Conservation (phyloP, 2,329 filamentous ascomycete species). For the Fusarium bactridioides region DNA sequence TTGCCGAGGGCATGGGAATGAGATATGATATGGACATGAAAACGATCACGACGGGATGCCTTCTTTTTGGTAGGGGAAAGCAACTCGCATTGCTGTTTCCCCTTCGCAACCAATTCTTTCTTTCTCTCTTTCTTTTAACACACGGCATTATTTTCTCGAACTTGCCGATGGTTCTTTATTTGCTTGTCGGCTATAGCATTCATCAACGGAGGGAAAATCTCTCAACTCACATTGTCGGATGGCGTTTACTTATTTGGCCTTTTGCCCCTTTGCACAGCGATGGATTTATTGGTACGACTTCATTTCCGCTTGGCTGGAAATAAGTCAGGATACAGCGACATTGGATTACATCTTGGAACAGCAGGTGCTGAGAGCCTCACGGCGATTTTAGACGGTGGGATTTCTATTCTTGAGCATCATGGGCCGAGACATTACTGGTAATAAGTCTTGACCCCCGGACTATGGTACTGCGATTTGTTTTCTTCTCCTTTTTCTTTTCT, state of each 20-base stretch:
- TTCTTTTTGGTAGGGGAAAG: slow-evolving; percentile 1
- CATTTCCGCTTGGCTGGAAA: slow-evolving; percentile 27
- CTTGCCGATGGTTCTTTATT: not conserved
- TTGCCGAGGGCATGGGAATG: slow-evolving; percentile 45
- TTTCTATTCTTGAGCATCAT: slow-evolving; percentile 10
- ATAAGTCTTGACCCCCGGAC: not conserved
- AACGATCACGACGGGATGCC: slow-evolving; percentile 29
- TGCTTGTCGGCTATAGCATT: slow-evolving; percentile 15
- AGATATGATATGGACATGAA: slow-evolving; percentile 39
- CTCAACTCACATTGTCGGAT: slow-evolving; percentile 20
- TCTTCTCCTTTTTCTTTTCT: not conserved
- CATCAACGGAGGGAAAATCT: slow-evolving; percentile 12
- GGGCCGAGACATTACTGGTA: slow-evolving; percentile 15
- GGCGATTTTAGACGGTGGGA: slow-evolving; percentile 33
- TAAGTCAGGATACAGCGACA: slow-evolving; percentile 23
- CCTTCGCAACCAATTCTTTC: not conserved
- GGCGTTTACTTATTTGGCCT: slow-evolving; percentile 8
- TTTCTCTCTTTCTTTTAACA: slow-evolving; percentile 11
- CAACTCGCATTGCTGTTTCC: not conserved
- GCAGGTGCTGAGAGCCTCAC: slow-evolving; percentile 41
- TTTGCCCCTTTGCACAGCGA: slow-evolving; percentile 38
- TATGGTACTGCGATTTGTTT: not conserved
- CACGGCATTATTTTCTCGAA: slow-evolving; percentile 10
- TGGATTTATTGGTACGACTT: slow-evolving; percentile 24
- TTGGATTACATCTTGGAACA: slow-evolving; percentile 38